Conservation (phyloP, 306 rosid species). For the Rubus idaeus region DNA sequence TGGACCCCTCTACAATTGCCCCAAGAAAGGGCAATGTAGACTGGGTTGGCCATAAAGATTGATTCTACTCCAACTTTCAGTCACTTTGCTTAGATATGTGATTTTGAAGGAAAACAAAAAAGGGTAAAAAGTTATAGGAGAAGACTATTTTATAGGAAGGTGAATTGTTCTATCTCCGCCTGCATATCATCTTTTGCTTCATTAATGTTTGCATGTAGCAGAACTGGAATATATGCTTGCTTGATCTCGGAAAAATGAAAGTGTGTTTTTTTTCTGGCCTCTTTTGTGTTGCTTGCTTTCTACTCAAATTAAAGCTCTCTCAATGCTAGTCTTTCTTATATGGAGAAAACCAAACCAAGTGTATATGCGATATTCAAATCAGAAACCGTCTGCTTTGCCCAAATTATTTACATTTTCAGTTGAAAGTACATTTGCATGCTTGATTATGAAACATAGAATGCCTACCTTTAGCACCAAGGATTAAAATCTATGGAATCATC, state of each 20-base stretch:
- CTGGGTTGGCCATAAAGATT: constrained; percentile 65
- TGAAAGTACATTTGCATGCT: constrained; percentile 16
- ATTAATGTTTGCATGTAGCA: constrained; percentile 25
- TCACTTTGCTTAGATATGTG: constrained; percentile 49
- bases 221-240: constrained; percentile 80
- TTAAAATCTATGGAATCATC: background rate
- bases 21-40: constrained; percentile 27
- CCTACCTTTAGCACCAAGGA: background rate
- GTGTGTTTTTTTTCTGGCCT: constrained; percentile 35
- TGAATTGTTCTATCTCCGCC: constrained; percentile 27
- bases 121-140: constrained; percentile 33
- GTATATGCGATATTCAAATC: constrained; percentile 21
- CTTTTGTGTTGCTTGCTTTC: constrained; percentile 81
- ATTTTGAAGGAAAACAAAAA: constrained; percentile 45
- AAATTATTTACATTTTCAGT: background rate
- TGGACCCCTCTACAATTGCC: constrained; percentile 30
- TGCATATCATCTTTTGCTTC: constrained; percentile 32
- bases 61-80: constrained; percentile 59
- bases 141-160: constrained; percentile 46
- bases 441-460: constrained; percentile 1
- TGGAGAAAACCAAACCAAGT: constrained; percentile 17
- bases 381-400: background rate
- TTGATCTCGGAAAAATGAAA: constrained; percentile 55
- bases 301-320: constrained; percentile 63
- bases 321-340: background rate